phyloP scores from a whole-genome alignment of 2,329 filamentous ascomycete genomes.

The Alternaria gansuensis region DNA sequence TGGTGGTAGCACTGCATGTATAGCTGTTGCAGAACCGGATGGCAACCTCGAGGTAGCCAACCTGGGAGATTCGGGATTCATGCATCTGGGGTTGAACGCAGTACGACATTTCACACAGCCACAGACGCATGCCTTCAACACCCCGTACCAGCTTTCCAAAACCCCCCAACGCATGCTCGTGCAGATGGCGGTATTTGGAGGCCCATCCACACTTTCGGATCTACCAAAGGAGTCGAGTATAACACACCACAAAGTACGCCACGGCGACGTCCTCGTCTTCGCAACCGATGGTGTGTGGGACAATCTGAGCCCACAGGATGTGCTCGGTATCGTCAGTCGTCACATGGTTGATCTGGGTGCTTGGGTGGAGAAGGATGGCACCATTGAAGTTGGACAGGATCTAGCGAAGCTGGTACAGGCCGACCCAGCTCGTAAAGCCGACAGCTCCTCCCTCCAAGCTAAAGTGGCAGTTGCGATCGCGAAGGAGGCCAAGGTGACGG shows the following conservation, averaged over 20 bases:
- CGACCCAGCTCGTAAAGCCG: slow-evolving; percentile 54
- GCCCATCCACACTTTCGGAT: slow-evolving; percentile 74
- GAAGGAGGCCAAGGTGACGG: slow-evolving; percentile 82
- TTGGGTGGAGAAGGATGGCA: slow-evolving; percentile 68
- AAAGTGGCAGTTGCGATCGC: slow-evolving; percentile 81
- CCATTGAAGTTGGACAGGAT: slow-evolving; percentile 65
- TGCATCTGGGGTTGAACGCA: slow-evolving; percentile 84
- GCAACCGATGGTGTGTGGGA: slow-evolving; percentile 97
- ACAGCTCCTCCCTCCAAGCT: slow-evolving; percentile 72
- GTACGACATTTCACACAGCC: slow-evolving; percentile 83
- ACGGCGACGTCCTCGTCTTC: slow-evolving; percentile 93
- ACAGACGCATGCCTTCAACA: slow-evolving; percentile 98
- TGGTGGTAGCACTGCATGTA: slow-evolving; percentile 89
- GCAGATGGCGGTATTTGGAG: slow-evolving; percentile 83
- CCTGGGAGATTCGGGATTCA: slow-evolving; percentile 92
- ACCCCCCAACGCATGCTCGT: slow-evolving; percentile 81
- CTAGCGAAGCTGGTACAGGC: slow-evolving; percentile 64
- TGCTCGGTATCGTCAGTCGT: slow-evolving; percentile 79
- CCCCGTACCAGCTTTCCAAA: slow-evolving; percentile 91
- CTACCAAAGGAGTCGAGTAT: slow-evolving; percentile 84
- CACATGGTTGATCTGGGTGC: slow-evolving; percentile 78
- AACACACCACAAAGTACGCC: slow-evolving; percentile 76
- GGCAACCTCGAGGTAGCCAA: slow-evolving; percentile 89
- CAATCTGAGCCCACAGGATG: slow-evolving; percentile 90
- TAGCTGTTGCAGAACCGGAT: slow-evolving; percentile 77